Percentiles rank a stretch among this genome's conserved stretches.
These are phyloP conservation scores for Fragaria ananassa DNA, from an alignment of 306 rosid species.

Conservation along the genomic window DNA sequence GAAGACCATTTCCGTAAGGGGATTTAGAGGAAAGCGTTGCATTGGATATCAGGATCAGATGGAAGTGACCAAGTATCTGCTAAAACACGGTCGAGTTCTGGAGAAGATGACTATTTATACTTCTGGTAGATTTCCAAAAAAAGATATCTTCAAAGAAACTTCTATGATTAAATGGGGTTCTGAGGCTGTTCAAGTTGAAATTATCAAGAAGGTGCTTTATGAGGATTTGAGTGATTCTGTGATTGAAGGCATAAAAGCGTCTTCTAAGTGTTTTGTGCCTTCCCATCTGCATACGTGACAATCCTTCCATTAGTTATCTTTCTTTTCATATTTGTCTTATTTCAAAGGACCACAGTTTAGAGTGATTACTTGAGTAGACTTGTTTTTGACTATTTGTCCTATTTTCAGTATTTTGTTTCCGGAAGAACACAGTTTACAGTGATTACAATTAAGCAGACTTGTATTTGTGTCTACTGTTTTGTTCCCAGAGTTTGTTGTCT, in stretches of 20 bases:
- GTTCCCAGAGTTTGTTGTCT: no score
- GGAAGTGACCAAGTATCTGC: not conserved
- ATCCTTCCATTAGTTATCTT: no score
- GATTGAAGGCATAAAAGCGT: not conserved
- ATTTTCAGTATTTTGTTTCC: no score
- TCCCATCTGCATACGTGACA: not conserved
- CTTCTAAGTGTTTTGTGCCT: not conserved
- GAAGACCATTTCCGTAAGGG: not conserved
- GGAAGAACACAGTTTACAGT: no score
- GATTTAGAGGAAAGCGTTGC: not conserved
- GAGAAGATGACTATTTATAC: slow-evolving; percentile 4
- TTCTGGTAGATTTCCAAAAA: not conserved
- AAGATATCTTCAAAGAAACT: not conserved
- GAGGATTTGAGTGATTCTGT: not conserved
- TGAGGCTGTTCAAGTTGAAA: not conserved
- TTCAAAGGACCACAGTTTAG: not conserved
- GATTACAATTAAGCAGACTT: no score
- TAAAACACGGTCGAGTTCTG: not conserved
- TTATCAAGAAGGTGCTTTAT: not conserved
- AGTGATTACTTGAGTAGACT: no score
- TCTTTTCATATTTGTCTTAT: not conserved
- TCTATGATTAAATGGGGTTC: not conserved
- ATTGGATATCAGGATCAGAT: not conserved
- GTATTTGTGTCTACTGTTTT: no score
- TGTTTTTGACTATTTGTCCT: no score